These are phyloP conservation scores for Trametes sanguinea DNA, from an alignment of 768 basidiomycete genomes.

Conservation along the genomic window DNA sequence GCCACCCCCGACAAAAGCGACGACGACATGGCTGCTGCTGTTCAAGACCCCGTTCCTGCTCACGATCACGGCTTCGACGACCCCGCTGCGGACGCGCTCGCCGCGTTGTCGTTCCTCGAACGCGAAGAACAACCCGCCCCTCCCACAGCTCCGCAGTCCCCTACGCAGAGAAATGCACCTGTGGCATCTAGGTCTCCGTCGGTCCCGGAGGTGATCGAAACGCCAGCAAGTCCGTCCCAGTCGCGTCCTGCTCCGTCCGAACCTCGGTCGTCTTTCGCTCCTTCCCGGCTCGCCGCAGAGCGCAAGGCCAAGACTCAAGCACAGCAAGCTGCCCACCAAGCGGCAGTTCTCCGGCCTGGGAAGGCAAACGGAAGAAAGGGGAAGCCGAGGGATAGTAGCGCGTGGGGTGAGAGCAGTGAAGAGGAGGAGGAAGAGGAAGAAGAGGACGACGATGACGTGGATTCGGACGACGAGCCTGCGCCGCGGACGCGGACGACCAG, in stretches of 20 bases:
- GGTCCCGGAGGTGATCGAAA: conserved; percentile 29
- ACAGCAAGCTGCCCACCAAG: conserved; percentile 79
- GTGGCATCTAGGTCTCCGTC: conserved; percentile 32
- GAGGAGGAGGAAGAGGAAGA: conserved; percentile 84
- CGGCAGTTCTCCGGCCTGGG: conserved; percentile 75
- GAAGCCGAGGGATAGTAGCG: conserved; percentile 43
- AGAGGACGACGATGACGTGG: conserved; percentile 63
- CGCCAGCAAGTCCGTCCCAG: conserved; percentile 31
- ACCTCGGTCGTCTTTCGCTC: conserved; percentile 85
- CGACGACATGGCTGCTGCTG: conserved; percentile 24
- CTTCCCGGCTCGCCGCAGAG: conserved; percentile 80
- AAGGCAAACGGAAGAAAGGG: conserved; percentile 47
- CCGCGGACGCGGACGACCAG: conserved; percentile 19
- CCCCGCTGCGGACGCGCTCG: conserved; percentile 68
- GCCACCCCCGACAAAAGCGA: conserved; percentile 13
- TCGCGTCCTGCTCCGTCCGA: conserved; percentile 24
- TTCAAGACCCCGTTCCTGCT: conserved; percentile 14
- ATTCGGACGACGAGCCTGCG: conserved; percentile 57
- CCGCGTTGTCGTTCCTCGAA: conserved; percentile 76
- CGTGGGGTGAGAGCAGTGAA: conserved; percentile 74
- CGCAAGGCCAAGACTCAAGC: conserved; percentile 83
- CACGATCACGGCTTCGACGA: conserved; percentile 36
- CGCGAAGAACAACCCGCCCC: conserved; percentile 40
- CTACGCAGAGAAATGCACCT: conserved; percentile 34
- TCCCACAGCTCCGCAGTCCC: conserved; percentile 37